These are phyloP conservation scores for Thalassia testudinum DNA, from an alignment of 116 monocot genomes.

Conservation along the genomic window DNA sequence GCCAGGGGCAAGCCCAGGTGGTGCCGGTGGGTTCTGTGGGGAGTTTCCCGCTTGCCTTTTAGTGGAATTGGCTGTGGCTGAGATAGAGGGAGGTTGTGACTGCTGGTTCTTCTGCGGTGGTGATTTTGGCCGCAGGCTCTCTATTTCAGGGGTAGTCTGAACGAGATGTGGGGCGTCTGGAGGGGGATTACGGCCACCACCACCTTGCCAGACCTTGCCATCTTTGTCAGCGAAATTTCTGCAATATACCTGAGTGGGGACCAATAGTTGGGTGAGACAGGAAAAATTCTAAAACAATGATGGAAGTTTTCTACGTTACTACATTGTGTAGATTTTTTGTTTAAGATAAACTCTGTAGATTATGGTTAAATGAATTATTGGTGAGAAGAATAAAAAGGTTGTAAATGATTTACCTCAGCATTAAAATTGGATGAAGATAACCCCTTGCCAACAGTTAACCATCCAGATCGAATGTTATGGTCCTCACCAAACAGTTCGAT, in stretches of 20 bases:
- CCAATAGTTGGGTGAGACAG: no score
- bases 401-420: constrained; percentile 40
- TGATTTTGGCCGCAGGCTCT: constrained; percentile 69
- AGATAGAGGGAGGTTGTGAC: constrained; percentile 23
- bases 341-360: no score
- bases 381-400: no score
- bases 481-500: constrained; percentile 97
- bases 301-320: no score
- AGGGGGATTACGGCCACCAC: constrained; percentile 87
- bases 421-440: constrained; percentile 92
- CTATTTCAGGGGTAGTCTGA: constrained; percentile 78
- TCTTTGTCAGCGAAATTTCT: constrained; percentile 79
- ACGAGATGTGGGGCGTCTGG: constrained; percentile 85
- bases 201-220: constrained; percentile 97
- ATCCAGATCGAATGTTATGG: constrained; percentile 94
- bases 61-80: constrained; percentile 27
- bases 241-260: constrained; percentile 38
- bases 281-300: neutral
- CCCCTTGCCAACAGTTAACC: constrained; percentile 89
- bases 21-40: constrained; percentile 27
- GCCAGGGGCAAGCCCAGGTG: constrained; percentile 4
- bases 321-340: no score
- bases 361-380: no score
- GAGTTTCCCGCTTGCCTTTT: constrained; percentile 47
- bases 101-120: constrained; percentile 61